These are phyloP conservation scores for Tulasnella calospora DNA, from an alignment of 768 basidiomycete species.

Conservation along the genomic window DNA sequence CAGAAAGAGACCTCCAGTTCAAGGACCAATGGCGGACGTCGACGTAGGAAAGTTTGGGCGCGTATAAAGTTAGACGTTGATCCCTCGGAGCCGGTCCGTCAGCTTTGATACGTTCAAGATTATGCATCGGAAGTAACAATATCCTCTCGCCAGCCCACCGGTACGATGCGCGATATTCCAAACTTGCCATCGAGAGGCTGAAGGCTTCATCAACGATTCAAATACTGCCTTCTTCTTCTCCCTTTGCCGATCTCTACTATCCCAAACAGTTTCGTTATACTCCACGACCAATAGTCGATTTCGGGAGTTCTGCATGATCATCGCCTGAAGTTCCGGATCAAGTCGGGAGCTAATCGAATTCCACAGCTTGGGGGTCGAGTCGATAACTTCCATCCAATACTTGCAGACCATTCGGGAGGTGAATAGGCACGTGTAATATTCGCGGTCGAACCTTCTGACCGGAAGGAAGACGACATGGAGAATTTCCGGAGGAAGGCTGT, in stretches of 20 bases:
- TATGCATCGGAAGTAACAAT: background rate
- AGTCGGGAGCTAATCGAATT: background rate
- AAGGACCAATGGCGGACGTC: background rate
- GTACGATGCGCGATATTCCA: background rate
- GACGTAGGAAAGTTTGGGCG: background rate
- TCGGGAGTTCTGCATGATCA: background rate
- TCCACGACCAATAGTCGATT: background rate
- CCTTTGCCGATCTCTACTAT: background rate
- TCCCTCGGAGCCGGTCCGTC: background rate
- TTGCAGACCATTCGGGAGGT: background rate
- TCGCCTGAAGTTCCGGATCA: background rate
- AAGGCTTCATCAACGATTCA: background rate
- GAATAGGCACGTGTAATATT: background rate
- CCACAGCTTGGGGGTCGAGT: background rate
- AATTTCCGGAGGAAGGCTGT: background rate
- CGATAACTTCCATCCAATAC: background rate
- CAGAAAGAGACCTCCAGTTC: background rate
- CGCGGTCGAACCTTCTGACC: background rate
- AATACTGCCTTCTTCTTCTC: background rate
- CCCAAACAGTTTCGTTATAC: background rate
- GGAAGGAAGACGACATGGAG: background rate
- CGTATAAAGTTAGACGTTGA: background rate
- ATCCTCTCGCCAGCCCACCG: background rate
- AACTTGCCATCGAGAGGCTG: background rate
- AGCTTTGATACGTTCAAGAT: background rate